Evolutionary conservation across 768 basidiomycete species (phyloP).

Genomic region (Hericium erinaceus): DNA sequence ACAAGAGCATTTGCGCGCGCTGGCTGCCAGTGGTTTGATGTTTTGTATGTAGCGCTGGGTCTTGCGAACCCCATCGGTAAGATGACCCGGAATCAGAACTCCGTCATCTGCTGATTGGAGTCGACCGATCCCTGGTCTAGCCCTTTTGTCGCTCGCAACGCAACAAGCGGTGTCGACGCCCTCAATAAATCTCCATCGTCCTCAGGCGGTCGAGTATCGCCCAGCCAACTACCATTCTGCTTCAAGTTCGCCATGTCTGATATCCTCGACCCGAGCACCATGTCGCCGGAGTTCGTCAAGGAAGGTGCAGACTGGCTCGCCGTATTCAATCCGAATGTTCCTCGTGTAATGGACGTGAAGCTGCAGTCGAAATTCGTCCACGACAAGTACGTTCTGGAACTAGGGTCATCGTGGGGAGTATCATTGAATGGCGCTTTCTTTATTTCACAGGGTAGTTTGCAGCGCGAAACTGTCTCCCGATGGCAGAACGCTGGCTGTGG

Average conservation of each 20-base stretch:
- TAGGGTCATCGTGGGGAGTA: background rate
- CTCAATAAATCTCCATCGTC: no score
- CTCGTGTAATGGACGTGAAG: slow-evolving; percentile 41
- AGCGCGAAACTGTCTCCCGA: background rate
- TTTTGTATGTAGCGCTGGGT: no score
- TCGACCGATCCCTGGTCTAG: no score
- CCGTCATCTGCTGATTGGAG: no score
- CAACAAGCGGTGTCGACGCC: no score
- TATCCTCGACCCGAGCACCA: slow-evolving; percentile 14
- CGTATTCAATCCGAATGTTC: slow-evolving; percentile 40
- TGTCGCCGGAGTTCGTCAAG: slow-evolving; percentile 21
- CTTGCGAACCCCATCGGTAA: no score
- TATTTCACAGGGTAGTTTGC: background rate
- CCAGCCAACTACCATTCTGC: no score
- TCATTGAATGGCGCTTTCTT: background rate
- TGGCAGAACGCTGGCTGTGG: background rate
- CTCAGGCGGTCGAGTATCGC: no score
- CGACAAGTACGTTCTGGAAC: slow-evolving; percentile 29
- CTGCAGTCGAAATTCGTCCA: slow-evolving; percentile 33
- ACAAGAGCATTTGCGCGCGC: no score
- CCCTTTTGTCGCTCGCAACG: no score
- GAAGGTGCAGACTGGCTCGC: slow-evolving; percentile 46
- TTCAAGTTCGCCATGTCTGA: background rate
- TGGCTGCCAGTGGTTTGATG: no score
- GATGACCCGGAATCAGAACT: no score